A percentile compares a stretch with the other conserved stretches of the same genome.
phyloP scores from a whole-genome alignment of 192 early-diverging fungal genomes.

The Backusella macrospora region DNA sequence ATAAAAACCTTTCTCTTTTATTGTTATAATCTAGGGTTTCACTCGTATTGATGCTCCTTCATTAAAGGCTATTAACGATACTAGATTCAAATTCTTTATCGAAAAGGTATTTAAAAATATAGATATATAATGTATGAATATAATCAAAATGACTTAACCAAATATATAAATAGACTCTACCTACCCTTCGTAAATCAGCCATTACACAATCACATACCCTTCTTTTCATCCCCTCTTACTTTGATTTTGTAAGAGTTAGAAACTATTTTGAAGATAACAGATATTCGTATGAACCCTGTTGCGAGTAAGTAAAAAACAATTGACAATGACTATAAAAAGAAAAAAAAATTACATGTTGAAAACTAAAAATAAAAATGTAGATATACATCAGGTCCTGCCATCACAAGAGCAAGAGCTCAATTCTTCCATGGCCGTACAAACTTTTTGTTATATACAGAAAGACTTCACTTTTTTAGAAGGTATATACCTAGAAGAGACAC shows the following conservation, averaged over 20 bases:
- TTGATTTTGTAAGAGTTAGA: slow-evolving; percentile 93
- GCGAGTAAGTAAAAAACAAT: slow-evolving; percentile 62
- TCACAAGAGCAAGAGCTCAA: slow-evolving; percentile 72
- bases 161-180: slow-evolving; percentile 51
- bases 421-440: slow-evolving; percentile 82
- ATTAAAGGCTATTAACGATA: slow-evolving; percentile 70
- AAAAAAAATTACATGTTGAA: not conserved
- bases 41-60: slow-evolving; percentile 66
- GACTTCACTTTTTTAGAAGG: slow-evolving; percentile 95
- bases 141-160: not conserved
- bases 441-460: slow-evolving; percentile 88
- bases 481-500: slow-evolving; percentile 23
- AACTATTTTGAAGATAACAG: slow-evolving; percentile 83
- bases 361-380: slow-evolving; percentile 37
- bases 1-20: not conserved
- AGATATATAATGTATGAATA: no score
- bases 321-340: not conserved
- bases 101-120: slow-evolving; percentile 68
- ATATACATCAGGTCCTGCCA: slow-evolving; percentile 80
- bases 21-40: slow-evolving; percentile 54
- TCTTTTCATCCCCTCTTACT: slow-evolving; percentile 91
- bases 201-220: slow-evolving; percentile 65
- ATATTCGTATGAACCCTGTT: slow-evolving; percentile 77
- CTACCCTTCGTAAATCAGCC: slow-evolving; percentile 57
- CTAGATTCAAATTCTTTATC: slow-evolving; percentile 84